Percentiles rank a stretch among this genome's conserved stretches.
phyloP scores from a whole-genome alignment of 2,329 filamentous ascomycete species.

The Fusarium sambucinum region DNA sequence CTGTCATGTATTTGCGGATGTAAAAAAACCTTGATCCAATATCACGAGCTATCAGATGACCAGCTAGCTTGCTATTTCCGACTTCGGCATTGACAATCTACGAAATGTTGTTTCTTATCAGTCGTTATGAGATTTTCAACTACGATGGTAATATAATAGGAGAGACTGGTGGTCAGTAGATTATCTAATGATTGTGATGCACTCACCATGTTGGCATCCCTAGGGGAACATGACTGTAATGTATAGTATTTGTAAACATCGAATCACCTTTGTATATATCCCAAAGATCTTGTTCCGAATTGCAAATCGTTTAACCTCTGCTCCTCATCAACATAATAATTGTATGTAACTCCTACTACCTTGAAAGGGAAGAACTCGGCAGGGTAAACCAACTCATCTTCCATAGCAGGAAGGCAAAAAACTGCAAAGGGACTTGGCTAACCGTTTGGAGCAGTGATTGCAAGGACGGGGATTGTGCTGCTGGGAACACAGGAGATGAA shows the following conservation, averaged over 20 bases:
- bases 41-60: background rate
- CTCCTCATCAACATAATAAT: too few relatives aligned
- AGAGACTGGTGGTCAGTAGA: background rate
- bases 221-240: background rate
- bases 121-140: background rate
- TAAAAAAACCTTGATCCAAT: background rate
- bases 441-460: too few relatives aligned
- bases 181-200: background rate
- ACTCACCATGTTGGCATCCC: background rate
- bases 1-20: background rate
- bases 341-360: background rate
- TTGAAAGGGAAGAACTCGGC: background rate
- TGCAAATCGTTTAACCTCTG: too few relatives aligned
- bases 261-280: background rate
- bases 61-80: background rate
- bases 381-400: background rate
- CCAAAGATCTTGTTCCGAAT: fast-evolving
- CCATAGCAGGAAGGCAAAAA: background rate
- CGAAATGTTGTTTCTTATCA: background rate
- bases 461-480: background rate
- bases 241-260: background rate
- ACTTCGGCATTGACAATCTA: background rate
- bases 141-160: background rate
- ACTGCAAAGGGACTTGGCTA: background rate
- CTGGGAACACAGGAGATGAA: background rate